Conservation (phyloP, 179 eudicot species). For the Carnegiea gigantea region DNA sequence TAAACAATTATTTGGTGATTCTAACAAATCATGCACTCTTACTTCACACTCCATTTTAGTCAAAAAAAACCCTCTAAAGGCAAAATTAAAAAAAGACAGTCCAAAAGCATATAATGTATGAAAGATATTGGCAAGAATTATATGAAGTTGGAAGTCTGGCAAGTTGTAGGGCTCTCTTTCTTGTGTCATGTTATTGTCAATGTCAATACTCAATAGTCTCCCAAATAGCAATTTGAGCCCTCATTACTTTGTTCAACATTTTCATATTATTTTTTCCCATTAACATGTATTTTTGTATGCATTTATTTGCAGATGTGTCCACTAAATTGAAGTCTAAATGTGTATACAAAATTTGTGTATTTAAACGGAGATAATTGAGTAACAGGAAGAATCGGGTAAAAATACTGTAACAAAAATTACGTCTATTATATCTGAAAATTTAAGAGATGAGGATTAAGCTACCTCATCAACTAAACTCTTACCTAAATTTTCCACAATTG, state of each 20-base stretch:
- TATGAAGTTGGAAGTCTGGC: constrained; percentile 24
- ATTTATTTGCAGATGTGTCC: no score
- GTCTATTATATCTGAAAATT: no score
- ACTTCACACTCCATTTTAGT: constrained; percentile 30
- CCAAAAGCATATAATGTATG: constrained; percentile 21
- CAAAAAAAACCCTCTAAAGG: constrained; percentile 11
- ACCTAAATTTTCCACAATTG: neutral
- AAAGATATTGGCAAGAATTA: constrained; percentile 17
- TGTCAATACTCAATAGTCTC: constrained; percentile 28
- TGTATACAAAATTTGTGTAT: no score
- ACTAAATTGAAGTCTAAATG: no score
- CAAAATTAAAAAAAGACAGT: constrained; percentile 5
- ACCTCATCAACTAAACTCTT: no score
- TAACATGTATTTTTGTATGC: no score
- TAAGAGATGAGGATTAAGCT: no score
- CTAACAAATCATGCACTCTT: constrained; percentile 31
- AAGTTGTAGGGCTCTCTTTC: constrained; percentile 24
- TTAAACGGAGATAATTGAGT: no score
- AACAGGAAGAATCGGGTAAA: no score
- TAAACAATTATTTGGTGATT: constrained; percentile 36
- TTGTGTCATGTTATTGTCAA: constrained; percentile 30
- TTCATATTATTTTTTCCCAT: neutral
- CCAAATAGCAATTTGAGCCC: neutral
- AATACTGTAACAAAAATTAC: no score
- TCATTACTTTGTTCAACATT: neutral